Conservation (phyloP, 305 asterid species). For the Fraxinus angustifolia region DNA sequence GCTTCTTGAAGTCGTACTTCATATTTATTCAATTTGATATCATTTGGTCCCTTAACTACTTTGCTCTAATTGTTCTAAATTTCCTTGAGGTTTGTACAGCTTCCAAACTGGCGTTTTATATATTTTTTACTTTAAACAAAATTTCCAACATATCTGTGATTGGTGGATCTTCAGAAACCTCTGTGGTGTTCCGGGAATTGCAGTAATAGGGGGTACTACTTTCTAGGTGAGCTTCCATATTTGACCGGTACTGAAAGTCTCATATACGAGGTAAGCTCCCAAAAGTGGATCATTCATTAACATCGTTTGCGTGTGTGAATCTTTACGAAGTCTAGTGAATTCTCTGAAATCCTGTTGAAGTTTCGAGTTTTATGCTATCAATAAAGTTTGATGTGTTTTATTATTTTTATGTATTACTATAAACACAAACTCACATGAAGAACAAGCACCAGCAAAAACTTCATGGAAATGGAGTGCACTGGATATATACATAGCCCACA, state of each 20-base stretch:
- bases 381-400: background rate
- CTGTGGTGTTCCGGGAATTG: constrained; percentile 83
- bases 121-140: background rate
- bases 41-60: constrained; percentile 85
- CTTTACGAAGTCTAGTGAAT: background rate
- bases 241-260: constrained; percentile 65
- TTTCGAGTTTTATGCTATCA: background rate
- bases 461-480: background rate
- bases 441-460: background rate
- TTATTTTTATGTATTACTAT: background rate
- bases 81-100: constrained; percentile 74
- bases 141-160: constrained; percentile 20
- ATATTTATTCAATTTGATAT: constrained; percentile 71
- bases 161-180: constrained; percentile 72
- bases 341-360: background rate
- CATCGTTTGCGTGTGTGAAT: background rate
- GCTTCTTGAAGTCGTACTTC: constrained; percentile 65
- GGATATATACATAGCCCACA: background rate
- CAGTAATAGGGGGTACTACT: constrained; percentile 71
- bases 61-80: constrained; percentile 71
- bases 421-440: background rate
- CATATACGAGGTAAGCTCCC: constrained; percentile 66
- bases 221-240: constrained; percentile 87
- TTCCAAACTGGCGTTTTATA: constrained; percentile 15
- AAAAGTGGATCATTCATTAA: constrained; percentile 7